phyloP scores from a whole-genome alignment of 164 flowering plant genomes.

The Vitis rotundifolia region DNA sequence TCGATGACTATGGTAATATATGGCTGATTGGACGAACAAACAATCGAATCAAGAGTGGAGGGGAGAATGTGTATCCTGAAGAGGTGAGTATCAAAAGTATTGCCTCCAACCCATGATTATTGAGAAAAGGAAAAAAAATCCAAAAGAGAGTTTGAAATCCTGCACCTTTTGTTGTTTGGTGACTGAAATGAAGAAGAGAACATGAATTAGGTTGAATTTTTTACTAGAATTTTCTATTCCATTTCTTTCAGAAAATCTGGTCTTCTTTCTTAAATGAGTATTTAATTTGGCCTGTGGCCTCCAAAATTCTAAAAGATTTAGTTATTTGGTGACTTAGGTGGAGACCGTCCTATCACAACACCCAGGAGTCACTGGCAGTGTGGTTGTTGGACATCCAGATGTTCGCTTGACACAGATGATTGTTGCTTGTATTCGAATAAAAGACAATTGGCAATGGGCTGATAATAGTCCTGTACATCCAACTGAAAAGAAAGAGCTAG shows the following conservation, averaged over 20 bases:
- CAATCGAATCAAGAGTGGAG: constrained; percentile 86
- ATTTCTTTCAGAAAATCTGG: neutral
- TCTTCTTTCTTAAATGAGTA: neutral
- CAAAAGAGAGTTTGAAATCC: neutral
- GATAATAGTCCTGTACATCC: constrained; percentile 12
- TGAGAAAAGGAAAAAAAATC: neutral
- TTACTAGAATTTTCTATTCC: neutral
- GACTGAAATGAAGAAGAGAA: neutral
- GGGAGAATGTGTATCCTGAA: constrained; percentile 91
- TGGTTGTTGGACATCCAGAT: constrained; percentile 72
- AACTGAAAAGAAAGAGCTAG: constrained; percentile 5
- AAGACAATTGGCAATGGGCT: constrained; percentile 65
- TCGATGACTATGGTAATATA: constrained; percentile 62
- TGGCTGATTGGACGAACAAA: constrained; percentile 85
- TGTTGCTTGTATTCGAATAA: constrained; percentile 60
- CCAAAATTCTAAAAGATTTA: neutral
- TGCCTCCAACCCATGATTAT: neutral
- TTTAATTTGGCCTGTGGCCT: neutral
- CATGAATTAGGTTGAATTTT: neutral
- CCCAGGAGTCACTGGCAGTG: constrained; percentile 57
- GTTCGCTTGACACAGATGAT: constrained; percentile 74
- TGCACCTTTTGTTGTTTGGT: neutral
- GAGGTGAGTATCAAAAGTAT: constrained; percentile 46
- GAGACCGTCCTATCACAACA: constrained; percentile 66
- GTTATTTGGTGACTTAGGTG: constrained; percentile 44